Evolutionary conservation across 768 basidiomycete species (phyloP), one percentile per base, ranked within the genome.

Genomic region (Leccinum rimulosum): DNA sequence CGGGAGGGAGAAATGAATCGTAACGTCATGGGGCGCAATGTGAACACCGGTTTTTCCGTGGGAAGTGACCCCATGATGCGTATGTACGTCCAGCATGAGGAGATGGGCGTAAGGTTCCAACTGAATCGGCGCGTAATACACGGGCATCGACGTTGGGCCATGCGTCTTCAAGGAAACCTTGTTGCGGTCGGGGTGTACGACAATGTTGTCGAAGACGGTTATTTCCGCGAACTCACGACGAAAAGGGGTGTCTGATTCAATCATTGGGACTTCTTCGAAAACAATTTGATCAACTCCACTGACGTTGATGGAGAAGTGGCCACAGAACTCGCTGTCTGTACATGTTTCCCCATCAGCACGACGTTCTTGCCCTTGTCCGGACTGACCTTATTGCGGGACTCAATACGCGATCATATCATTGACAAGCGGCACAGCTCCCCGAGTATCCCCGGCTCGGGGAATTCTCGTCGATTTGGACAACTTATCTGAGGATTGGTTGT

Each of bases 61-160:
- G 82, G 43, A 45, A 45, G 33, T 45, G n/a, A 43, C 40, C 33
- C 40, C 25, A 25, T 25, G 25, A 43, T 43, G 19, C 19, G 19
- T 19, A 12, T 3, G 43, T 19, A 12, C 5, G 43, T 43, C 40
- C 40, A 43, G 9, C 40, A n/a, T 10, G n/a, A 40, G n/a, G n/a
- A 43, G n/a, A 19, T 43, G 75, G 1, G 82, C 84, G 66, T 85
- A 87, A 8, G 70, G 70, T 66, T 86, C 82, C 3, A 85, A 71
- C 80, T 81, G 86, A 62, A 85, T 19, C 83, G 19, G 79, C 83
- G 66, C 85, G 86, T 11, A 11, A 19, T 45, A 11, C 19, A 9
- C 52, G 36, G 7, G 56, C 4, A 17, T 27, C 15, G 9, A 43
- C n/a, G 55, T 33, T 47, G 76, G 33, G 0, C 33, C 33, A 33